Evolutionary conservation across 2,329 filamentous ascomycete species (phyloP).

Genomic region (Colletotrichum chrysophilum): DNA sequence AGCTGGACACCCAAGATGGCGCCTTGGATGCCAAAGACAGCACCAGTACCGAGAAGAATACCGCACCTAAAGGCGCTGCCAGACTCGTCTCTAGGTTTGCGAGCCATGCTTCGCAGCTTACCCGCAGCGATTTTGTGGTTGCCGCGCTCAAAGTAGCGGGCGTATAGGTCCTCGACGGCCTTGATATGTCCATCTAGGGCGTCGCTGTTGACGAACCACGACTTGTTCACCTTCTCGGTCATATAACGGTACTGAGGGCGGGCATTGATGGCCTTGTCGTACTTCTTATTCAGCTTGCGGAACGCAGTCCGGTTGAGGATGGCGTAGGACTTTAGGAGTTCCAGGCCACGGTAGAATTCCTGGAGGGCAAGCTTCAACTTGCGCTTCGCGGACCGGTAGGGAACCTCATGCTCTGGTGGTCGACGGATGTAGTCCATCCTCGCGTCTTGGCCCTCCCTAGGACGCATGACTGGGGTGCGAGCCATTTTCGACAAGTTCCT

Average conservation of each 20-base stretch:
- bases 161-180: slow-evolving; percentile 88
- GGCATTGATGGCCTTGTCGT: slow-evolving; percentile 87
- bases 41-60: slow-evolving; percentile 70
- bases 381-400: slow-evolving; percentile 86
- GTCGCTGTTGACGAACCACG: slow-evolving; percentile 92
- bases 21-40: slow-evolving; percentile 71
- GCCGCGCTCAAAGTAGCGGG: slow-evolving; percentile 90
- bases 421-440: slow-evolving; percentile 58
- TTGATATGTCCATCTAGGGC: slow-evolving; percentile 81
- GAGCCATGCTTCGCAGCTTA: slow-evolving; percentile 79
- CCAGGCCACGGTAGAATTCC: slow-evolving; percentile 91
- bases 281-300: slow-evolving; percentile 98
- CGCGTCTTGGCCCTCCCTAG: slow-evolving; percentile 32
- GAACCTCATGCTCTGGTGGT: slow-evolving; percentile 64
- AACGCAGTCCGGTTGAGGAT: slow-evolving; percentile 92
- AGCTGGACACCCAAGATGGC: slow-evolving; percentile 65
- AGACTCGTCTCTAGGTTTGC: slow-evolving; percentile 60
- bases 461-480: slow-evolving; percentile 49
- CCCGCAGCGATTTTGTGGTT: slow-evolving; percentile 91
- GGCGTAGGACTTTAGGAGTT: slow-evolving; percentile 90
- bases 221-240: slow-evolving; percentile 87
- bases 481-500: slow-evolving; percentile 62
- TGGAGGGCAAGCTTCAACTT: slow-evolving; percentile 91
- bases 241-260: slow-evolving; percentile 82
- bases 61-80: slow-evolving; percentile 65